These are phyloP conservation scores for Penicillium roqueforti DNA, from an alignment of 495 filamentous ascomycete genomes.

Conservation along the genomic window DNA sequence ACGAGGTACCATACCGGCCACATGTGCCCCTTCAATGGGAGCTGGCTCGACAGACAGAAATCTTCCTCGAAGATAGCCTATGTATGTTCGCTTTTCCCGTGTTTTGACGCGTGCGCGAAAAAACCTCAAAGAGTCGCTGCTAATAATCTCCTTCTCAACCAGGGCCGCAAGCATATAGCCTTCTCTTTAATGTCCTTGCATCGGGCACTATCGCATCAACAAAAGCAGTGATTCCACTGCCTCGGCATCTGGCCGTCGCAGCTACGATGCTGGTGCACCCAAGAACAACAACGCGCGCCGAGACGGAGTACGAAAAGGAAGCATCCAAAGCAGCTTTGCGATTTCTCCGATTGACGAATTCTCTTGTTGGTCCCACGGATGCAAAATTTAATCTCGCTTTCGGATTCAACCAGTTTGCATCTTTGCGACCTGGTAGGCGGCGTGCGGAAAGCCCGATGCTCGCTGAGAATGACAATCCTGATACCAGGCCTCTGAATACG, in stretches of 20 bases:
- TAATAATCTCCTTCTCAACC: slow-evolving; percentile 9
- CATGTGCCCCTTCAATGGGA: slow-evolving; percentile 55
- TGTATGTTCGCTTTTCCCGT: slow-evolving; percentile 42
- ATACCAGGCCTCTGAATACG: slow-evolving; percentile 43
- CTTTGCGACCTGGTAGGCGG: slow-evolving; percentile 33
- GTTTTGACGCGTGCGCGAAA: not conserved
- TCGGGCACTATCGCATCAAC: slow-evolving; percentile 46
- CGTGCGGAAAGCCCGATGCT: slow-evolving; percentile 20
- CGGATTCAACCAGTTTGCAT: slow-evolving; percentile 40
- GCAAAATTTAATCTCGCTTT: slow-evolving; percentile 52
- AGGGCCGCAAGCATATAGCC: slow-evolving; percentile 66
- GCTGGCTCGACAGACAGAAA: slow-evolving; percentile 59
- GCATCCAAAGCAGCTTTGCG: slow-evolving; percentile 52
- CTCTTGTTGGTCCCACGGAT: slow-evolving; percentile 48
- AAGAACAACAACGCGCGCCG: slow-evolving; percentile 58
- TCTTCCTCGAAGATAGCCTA: slow-evolving; percentile 73
- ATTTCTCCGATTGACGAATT: slow-evolving; percentile 54
- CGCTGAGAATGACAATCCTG: slow-evolving; percentile 19
- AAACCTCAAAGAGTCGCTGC: not conserved
- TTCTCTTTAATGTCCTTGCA: slow-evolving; percentile 62
- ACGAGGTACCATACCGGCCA: slow-evolving; percentile 42
- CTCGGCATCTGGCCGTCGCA: slow-evolving; percentile 61
- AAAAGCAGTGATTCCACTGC: slow-evolving; percentile 47
- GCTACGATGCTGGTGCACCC: slow-evolving; percentile 69
- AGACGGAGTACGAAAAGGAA: slow-evolving; percentile 46